Evolutionary conservation across 176 grass and related monocot genomes (phyloP).

Genomic region (Luzula sylvatica): DNA sequence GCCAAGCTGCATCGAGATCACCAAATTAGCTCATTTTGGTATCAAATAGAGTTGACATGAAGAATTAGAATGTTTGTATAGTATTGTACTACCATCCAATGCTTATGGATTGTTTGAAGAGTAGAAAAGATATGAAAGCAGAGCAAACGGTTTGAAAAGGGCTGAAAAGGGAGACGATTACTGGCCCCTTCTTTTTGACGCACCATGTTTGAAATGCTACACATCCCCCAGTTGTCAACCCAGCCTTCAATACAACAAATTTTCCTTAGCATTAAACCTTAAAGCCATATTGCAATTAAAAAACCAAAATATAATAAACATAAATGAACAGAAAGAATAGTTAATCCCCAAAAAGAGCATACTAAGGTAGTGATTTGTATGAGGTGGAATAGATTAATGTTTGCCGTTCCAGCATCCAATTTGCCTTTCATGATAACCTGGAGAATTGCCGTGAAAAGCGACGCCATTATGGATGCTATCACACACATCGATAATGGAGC

Average conservation of each 20-base stretch:
- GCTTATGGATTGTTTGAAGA: conserved; percentile 27
- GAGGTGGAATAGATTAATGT: background rate
- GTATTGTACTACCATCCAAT: conserved; percentile 21
- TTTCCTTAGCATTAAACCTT: background rate
- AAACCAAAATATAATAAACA: too few species aligned
- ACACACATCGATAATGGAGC: conserved; percentile 38
- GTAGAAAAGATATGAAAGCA: conserved; percentile 25
- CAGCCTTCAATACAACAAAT: conserved; percentile 25
- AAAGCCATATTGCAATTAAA: too few species aligned
- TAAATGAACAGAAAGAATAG: too few species aligned
- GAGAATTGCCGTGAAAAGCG: conserved; percentile 30
- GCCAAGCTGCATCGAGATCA: conserved; percentile 19
- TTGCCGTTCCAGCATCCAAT: conserved; percentile 13
- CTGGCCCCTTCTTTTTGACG: conserved; percentile 37
- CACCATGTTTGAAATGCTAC: conserved; percentile 46
- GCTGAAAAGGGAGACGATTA: conserved; percentile 49
- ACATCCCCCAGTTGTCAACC: conserved; percentile 16
- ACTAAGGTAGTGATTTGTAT: too few species aligned
- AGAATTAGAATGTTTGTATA: too few species aligned
- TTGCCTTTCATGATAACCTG: conserved; percentile 33
- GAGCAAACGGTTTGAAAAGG: conserved; percentile 51
- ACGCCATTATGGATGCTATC: conserved; percentile 28
- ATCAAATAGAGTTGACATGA: background rate
- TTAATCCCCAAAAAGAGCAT: too few species aligned
- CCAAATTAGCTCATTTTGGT: background rate